Evolutionary conservation across 495 filamentous ascomycete species (phyloP).

Genomic region (Hypomontagnella submonticulosa): DNA sequence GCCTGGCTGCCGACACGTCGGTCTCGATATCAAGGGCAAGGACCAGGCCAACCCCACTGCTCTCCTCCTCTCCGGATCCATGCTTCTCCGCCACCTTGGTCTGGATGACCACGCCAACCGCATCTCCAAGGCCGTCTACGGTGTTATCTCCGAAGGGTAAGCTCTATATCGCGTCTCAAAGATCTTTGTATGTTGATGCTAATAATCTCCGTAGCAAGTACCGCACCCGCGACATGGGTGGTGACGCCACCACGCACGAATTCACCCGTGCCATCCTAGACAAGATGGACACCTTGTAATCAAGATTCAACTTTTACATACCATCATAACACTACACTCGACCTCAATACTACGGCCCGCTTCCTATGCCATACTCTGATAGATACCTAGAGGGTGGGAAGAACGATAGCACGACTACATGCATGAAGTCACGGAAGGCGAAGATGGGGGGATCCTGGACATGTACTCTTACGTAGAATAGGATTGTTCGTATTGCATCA

Average conservation of each 20-base stretch:
- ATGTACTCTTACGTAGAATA: constrained; percentile 42
- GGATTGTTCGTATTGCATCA: constrained; percentile 28
- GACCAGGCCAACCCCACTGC: constrained; percentile 98
- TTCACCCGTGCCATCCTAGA: constrained; percentile 93
- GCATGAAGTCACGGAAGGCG: constrained; percentile 41
- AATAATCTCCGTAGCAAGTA: constrained; percentile 68
- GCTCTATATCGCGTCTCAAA: constrained; percentile 36
- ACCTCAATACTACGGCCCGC: constrained; percentile 32
- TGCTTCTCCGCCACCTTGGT: constrained; percentile 95
- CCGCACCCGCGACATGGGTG: constrained; percentile 95
- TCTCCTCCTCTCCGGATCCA: constrained; percentile 91
- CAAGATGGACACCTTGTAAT: constrained; percentile 79
- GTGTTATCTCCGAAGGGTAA: constrained; percentile 94
- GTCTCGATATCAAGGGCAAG: constrained; percentile 98
- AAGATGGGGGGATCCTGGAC: constrained; percentile 35
- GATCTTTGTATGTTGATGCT: constrained; percentile 29
- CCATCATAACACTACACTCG: constrained; percentile 21
- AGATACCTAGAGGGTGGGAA: constrained; percentile 40
- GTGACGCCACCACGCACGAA: constrained; percentile 86
- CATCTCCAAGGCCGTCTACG: constrained; percentile 96
- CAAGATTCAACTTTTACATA: constrained; percentile 3
- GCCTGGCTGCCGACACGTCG: constrained; percentile 97
- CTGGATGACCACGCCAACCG: constrained; percentile 97
- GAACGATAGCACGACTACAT: constrained; percentile 39
- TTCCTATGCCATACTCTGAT: constrained; percentile 33